phyloP scores from a whole-genome alignment of 2,329 filamentous ascomycete genomes.

The Botryotinia calthae region DNA sequence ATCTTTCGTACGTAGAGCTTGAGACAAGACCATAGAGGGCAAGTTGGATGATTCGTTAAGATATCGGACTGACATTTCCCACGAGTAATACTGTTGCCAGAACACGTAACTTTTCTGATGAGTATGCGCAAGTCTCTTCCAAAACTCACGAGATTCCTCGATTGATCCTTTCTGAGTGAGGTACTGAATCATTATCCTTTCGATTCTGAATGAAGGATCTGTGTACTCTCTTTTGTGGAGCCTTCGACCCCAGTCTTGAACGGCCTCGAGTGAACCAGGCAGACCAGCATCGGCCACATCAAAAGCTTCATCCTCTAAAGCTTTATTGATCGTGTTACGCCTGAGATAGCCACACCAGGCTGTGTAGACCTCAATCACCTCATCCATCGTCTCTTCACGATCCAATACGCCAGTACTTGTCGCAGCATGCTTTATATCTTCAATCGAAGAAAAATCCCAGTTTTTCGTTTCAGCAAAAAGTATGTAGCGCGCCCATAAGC shows the following conservation, averaged over 20 bases:
- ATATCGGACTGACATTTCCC: conserved; percentile 67
- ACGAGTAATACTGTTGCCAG: conserved; percentile 88
- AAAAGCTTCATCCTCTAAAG: conserved; percentile 74
- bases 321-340: conserved; percentile 73
- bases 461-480: conserved; percentile 77
- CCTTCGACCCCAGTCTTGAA: conserved; percentile 70
- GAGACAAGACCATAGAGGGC: conserved; percentile 73
- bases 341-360: conserved; percentile 95
- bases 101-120: conserved; percentile 84
- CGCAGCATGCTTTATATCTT: conserved; percentile 86
- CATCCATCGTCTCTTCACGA: conserved; percentile 73
- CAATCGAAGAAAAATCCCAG: conserved; percentile 74
- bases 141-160: conserved; percentile 73
- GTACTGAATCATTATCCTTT: conserved; percentile 90
- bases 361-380: conserved; percentile 85
- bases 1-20: conserved; percentile 60
- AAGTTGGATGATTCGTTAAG: conserved; percentile 55
- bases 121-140: conserved; percentile 66
- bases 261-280: conserved; percentile 79
- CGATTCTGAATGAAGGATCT: conserved; percentile 82
- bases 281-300: conserved; percentile 91
- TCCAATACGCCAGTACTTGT: conserved; percentile 84
- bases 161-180: conserved; percentile 78
- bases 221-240: conserved; percentile 70
- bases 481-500: conserved; percentile 87